Percentiles rank a stretch among this genome's conserved stretches.
phyloP scores from a whole-genome alignment of 164 flowering plant genomes.

The Platanus orientalis region DNA sequence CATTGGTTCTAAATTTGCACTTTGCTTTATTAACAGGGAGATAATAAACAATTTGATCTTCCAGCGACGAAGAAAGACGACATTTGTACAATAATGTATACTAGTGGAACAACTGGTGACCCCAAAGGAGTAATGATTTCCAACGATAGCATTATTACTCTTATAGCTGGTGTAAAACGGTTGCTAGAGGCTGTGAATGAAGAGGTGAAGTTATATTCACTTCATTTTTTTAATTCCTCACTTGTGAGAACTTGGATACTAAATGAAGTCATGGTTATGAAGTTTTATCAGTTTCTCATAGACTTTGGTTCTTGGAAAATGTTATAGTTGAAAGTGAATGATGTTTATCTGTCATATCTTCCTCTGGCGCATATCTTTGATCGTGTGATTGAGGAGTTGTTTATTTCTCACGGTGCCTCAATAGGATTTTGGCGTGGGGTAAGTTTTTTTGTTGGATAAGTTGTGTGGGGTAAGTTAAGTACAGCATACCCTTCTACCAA shows the following conservation, averaged over 20 bases:
- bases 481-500: neutral
- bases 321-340: constrained; percentile 52
- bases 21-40: constrained; percentile 46
- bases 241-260: neutral
- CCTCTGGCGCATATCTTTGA: constrained; percentile 98
- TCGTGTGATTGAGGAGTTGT: constrained; percentile 80
- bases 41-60: constrained; percentile 50
- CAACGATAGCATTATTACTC: constrained; percentile 66
- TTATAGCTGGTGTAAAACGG: constrained; percentile 61
- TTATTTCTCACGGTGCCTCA: constrained; percentile 72
- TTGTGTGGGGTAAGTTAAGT: constrained; percentile 84
- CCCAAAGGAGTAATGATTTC: constrained; percentile 95
- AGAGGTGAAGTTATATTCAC: constrained; percentile 34
- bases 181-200: constrained; percentile 53
- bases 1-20: neutral
- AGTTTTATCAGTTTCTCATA: neutral
- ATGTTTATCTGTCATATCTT: constrained; percentile 90
- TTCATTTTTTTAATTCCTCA: neutral
- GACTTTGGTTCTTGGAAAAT: constrained; percentile 5
- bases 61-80: constrained; percentile 61
- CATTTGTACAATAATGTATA: constrained; percentile 95
- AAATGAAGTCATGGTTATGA: neutral
- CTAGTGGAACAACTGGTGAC: constrained; percentile 98
- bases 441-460: no score
- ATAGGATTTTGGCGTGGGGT: constrained; percentile 99